phyloP scores from a whole-genome alignment of 2,329 filamentous ascomycete species.

The Aspergillus persii region DNA sequence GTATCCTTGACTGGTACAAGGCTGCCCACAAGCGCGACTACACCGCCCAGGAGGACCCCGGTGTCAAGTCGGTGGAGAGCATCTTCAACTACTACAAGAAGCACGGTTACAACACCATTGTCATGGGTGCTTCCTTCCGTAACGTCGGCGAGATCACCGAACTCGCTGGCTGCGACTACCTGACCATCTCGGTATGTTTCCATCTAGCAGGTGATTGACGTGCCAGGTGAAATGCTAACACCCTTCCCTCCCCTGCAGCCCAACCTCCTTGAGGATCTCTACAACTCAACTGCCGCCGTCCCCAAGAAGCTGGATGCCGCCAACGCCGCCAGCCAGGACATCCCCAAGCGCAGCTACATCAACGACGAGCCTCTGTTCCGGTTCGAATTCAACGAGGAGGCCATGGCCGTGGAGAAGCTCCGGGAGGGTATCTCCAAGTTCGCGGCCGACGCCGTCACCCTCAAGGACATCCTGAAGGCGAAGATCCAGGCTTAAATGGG shows the following conservation, averaged over 20 bases:
- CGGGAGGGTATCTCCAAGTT: constrained; percentile 99
- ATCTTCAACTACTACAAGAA: constrained; percentile 99
- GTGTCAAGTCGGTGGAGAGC: constrained; percentile 85
- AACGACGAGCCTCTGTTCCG: constrained; percentile 87
- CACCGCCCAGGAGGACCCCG: constrained; percentile 84
- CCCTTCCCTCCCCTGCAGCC: constrained; percentile 56
- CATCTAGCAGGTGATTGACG: neutral
- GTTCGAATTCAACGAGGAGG: constrained; percentile 99
- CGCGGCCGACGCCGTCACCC: constrained; percentile 87
- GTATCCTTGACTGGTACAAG: constrained; percentile 99
- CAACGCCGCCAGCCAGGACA: constrained; percentile 64
- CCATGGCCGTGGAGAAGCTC: constrained; percentile 99
- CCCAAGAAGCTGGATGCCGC: constrained; percentile 88
- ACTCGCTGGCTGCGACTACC: constrained; percentile 96
- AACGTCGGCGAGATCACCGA: constrained; percentile 96
- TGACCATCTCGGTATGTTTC: constrained; percentile 83
- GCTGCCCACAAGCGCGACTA: constrained; percentile 91
- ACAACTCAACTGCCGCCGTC: constrained; percentile 76
- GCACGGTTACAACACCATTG: constrained; percentile 97
- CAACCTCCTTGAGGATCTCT: constrained; percentile 88
- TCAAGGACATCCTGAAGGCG: constrained; percentile 86
- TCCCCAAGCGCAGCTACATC: constrained; percentile 89
- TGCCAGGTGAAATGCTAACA: constrained; percentile 16
- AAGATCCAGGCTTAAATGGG: constrained; percentile 63
- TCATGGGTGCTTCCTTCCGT: constrained; percentile 99